Evolutionary conservation across 257 asterid species (phyloP).

Genomic region (Ilex asprella): DNA sequence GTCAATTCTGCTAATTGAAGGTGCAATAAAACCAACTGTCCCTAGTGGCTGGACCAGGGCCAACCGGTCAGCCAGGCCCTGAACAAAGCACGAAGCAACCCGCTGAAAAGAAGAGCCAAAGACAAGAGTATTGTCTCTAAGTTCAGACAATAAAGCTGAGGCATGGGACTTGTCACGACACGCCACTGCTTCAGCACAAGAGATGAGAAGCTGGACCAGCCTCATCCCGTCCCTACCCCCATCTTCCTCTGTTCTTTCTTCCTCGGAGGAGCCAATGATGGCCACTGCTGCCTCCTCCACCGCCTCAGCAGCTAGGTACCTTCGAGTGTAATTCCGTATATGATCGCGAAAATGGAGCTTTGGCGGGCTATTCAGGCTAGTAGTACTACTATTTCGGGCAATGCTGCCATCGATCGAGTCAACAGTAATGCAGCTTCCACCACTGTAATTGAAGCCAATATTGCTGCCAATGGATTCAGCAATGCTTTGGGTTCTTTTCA

Average conservation of each 20-base stretch:
- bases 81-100: conserved; percentile 72
- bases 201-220: conserved; percentile 60
- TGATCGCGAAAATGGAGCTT: conserved; percentile 63
- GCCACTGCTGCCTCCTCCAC: conserved; percentile 35
- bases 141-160: conserved; percentile 48
- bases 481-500: conserved; percentile 29
- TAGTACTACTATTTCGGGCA: conserved; percentile 31
- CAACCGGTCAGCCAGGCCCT: conserved; percentile 59
- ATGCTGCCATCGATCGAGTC: conserved; percentile 13
- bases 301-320: conserved; percentile 60
- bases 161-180: conserved; percentile 70
- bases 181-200: conserved; percentile 83
- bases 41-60: conserved; percentile 72
- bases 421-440: conserved; percentile 13
- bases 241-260: conserved; percentile 16
- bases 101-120: conserved; percentile 85
- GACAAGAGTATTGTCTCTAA: conserved; percentile 54
- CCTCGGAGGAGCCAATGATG: conserved; percentile 15
- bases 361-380: conserved; percentile 34
- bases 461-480: conserved; percentile 23
- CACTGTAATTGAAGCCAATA: conserved; percentile 1
- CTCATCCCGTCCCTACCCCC: conserved; percentile 42
- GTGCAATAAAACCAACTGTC: conserved; percentile 38
- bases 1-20: conserved; percentile 33
- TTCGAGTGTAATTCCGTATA: conserved; percentile 48